Evolutionary conservation across 1,284 basidiomycete genomes (phyloP), one percentile per base, ranked within the genome.

Genomic region (Sanguinoderma infundibulare): DNA sequence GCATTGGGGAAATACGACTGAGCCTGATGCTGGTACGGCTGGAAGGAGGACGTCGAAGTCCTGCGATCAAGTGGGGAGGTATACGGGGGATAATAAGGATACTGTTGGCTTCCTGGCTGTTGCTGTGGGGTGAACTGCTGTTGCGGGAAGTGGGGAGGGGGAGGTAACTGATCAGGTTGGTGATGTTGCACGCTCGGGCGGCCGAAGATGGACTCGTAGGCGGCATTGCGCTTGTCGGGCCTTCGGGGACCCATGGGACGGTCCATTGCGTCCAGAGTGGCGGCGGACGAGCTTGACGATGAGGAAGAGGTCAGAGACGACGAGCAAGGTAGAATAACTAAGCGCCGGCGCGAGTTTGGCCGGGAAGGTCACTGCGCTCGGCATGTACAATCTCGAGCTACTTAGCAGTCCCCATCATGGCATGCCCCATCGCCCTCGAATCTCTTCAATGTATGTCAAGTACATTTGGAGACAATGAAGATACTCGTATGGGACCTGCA

Each of bases 201-300:
- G 36, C 91, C 90, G 74, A 94, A 94, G 75, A 94, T 92, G 70
- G 87, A 86, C 74, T 92, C 89, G 78, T 91, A 94, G 40, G 92
- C 92, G 60, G 85, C 83, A 73, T 84, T 79, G 59, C 90, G 87
- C 72, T 91, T 91, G 79, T 91, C 89, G 54, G 86, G 86, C 66
- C 85, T 86, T 62, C 89, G 83, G 64, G 89, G 88, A 58, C 89
- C 89, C 66, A 85, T 73, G 53, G 89, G 88, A 71, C 83, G 82
- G 74, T 90, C 87, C 89, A 90, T 90, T 60, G 60, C 65, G 66
- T 57, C 57, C 60, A 40, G 35, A 44, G 55, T 20, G 35, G 54
- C 40, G 44, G 55, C 36, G 38, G 55, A 32, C 24, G 61, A 38
- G 53, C 35, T 35, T 46, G 52, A 53, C 35, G 40, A 38, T 30